A percentile compares a stretch with the other conserved stretches of the same genome.
These are phyloP conservation scores for Boletus subcaerulescens DNA, from an alignment of 768 basidiomycete species.

Conservation along the genomic window DNA sequence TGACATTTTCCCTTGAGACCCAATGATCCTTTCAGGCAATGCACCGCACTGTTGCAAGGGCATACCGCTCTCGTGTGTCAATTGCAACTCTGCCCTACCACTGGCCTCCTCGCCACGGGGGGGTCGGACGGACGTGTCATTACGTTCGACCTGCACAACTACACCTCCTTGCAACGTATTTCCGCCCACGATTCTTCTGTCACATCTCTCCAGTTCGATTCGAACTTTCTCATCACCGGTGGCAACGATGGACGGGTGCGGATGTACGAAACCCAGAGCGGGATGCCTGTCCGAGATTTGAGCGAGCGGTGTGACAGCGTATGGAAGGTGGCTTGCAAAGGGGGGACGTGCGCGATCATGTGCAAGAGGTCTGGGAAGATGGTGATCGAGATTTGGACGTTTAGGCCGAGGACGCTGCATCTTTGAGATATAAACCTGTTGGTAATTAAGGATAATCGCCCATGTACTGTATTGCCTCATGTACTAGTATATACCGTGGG, in stretches of 20 bases:
- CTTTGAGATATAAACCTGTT: constrained; percentile 5
- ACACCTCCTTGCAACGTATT: constrained; percentile 56
- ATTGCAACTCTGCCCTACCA: constrained; percentile 66
- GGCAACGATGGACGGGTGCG: constrained; percentile 85
- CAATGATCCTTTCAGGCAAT: constrained; percentile 49
- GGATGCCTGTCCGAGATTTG: constrained; percentile 69
- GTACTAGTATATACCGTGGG: neutral
- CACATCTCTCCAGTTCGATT: constrained; percentile 85
- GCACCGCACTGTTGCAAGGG: constrained; percentile 81
- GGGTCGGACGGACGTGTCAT: constrained; percentile 88
- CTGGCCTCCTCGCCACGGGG: constrained; percentile 67
- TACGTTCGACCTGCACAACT: constrained; percentile 54
- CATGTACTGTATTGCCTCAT: neutral
- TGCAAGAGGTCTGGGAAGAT: constrained; percentile 80
- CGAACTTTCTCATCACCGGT: constrained; percentile 75
- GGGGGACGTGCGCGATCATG: constrained; percentile 74
- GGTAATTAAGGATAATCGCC: no score
- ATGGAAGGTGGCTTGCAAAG: constrained; percentile 81
- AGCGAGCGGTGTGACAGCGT: constrained; percentile 75
- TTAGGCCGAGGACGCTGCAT: constrained; percentile 41
- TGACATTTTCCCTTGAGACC: neutral
- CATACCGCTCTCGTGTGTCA: constrained; percentile 93
- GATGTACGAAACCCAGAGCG: constrained; percentile 66
- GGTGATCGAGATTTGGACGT: constrained; percentile 84
- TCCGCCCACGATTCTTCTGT: constrained; percentile 88